Percentiles rank a stretch among this genome's conserved stretches.
These are phyloP conservation scores for Kazachstania psychrophila DNA, from an alignment of 805 yeast genomes.

Conservation along the genomic window DNA sequence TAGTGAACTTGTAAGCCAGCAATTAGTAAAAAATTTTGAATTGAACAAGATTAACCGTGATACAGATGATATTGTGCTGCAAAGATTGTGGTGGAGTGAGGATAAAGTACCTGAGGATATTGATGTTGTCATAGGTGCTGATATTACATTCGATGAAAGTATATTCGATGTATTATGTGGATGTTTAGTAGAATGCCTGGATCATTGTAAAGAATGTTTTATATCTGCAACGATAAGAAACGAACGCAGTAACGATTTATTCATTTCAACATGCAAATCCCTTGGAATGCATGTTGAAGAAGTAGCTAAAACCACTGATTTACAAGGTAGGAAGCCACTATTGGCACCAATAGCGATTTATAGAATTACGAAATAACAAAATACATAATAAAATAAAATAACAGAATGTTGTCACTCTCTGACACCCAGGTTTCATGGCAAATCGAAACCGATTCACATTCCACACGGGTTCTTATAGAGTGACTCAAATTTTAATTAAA, in stretches of 20 bases:
- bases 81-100: constrained; percentile 52
- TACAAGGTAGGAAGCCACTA: constrained; percentile 5
- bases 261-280: constrained; percentile 32
- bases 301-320: not conserved
- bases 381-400: not conserved
- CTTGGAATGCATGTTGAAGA: constrained; percentile 13
- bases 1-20: constrained; percentile 16
- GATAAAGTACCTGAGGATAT: constrained; percentile 34
- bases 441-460: constrained; percentile 8
- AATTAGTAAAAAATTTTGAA: constrained; percentile 32
- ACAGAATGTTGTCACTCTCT: constrained; percentile 24
- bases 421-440: constrained; percentile 30
- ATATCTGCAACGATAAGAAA: constrained; percentile 76
- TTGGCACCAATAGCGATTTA: constrained; percentile 19
- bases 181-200: constrained; percentile 32
- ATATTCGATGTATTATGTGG: constrained; percentile 47
- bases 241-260: constrained; percentile 37
- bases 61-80: constrained; percentile 21
- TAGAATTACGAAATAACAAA: constrained; percentile 2
- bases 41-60: constrained; percentile 32
- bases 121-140: constrained; percentile 58
- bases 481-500: constrained; percentile 9
- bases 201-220: constrained; percentile 16
- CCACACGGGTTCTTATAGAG: constrained; percentile 31
- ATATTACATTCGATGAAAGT: constrained; percentile 72